A percentile compares a stretch with the other conserved stretches of the same genome.
phyloP scores from a whole-genome alignment of 768 basidiomycete genomes.

The Pleurotus pulmonarius region DNA sequence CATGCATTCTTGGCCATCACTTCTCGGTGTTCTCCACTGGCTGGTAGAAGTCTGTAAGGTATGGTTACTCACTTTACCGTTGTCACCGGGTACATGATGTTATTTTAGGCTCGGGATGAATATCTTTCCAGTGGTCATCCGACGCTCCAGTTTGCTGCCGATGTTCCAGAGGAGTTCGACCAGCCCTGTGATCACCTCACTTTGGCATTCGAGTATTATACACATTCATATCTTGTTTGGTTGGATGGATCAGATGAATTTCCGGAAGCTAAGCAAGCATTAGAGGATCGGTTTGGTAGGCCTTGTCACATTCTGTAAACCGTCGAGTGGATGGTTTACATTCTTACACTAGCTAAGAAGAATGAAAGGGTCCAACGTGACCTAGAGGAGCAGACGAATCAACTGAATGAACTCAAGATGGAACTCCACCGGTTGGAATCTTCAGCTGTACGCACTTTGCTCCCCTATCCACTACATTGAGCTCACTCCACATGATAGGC shows the following conservation, averaged over 20 bases:
- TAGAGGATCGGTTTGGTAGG: slow-evolving; percentile 79
- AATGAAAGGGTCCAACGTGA: slow-evolving; percentile 66
- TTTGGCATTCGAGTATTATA: slow-evolving; percentile 72
- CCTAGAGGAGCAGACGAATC: slow-evolving; percentile 52
- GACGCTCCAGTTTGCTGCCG: slow-evolving; percentile 57
- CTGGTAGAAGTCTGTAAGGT: slow-evolving; percentile 84
- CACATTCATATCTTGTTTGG: slow-evolving; percentile 65
- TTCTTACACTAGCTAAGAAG: slow-evolving; percentile 49
- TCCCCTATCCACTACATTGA: too few species aligned
- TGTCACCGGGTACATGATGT: neutral
- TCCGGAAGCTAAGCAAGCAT: slow-evolving; percentile 59
- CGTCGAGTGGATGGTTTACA: slow-evolving; percentile 7
- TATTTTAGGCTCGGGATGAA: slow-evolving; percentile 17
- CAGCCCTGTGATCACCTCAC: slow-evolving; percentile 71
- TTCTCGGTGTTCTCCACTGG: slow-evolving; percentile 92
- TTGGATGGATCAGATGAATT: slow-evolving; percentile 66
- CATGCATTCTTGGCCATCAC: slow-evolving; percentile 87
- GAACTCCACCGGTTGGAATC: slow-evolving; percentile 59
- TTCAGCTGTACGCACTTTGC: slow-evolving; percentile 43
- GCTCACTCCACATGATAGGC: slow-evolving; percentile 32
- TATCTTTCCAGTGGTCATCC: slow-evolving; percentile 65
- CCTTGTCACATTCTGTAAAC: neutral
- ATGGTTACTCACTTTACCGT: slow-evolving; percentile 14
- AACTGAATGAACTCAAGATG: slow-evolving; percentile 40
- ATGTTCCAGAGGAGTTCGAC: slow-evolving; percentile 73